phyloP scores from a whole-genome alignment of 768 basidiomycete genomes.

The Suillus variegatus region DNA sequence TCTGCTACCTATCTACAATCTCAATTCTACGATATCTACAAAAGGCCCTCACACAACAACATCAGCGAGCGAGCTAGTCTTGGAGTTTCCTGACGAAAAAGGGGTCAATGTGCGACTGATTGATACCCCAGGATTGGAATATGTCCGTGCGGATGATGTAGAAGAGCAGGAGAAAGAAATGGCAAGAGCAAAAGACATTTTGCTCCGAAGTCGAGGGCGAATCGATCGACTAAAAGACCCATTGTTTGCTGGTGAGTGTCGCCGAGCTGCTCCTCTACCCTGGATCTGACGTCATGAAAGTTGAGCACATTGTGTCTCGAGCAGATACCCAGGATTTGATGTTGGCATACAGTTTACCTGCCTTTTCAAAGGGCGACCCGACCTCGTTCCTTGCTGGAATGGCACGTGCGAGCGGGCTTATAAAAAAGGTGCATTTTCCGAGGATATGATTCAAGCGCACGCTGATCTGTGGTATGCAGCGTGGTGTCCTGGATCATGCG shows the following conservation, averaged over 20 bases:
- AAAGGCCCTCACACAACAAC: conserved; percentile 71
- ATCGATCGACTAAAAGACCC: conserved; percentile 88
- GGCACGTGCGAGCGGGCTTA: conserved; percentile 70
- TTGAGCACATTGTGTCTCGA: conserved; percentile 65
- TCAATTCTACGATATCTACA: conserved; percentile 45
- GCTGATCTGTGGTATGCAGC: conserved; percentile 41
- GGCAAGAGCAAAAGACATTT: conserved; percentile 59
- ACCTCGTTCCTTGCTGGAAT: conserved; percentile 75
- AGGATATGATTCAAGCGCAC: conserved; percentile 7
- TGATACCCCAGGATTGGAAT: conserved; percentile 82
- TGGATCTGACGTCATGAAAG: conserved; percentile 38
- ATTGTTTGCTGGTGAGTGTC: conserved; percentile 58
- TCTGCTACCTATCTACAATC: conserved; percentile 56
- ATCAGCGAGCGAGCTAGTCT: conserved; percentile 59
- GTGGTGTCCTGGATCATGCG: conserved; percentile 69
- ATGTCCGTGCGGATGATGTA: conserved; percentile 47
- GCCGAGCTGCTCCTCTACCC: background rate
- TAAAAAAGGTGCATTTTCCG: conserved; percentile 65
- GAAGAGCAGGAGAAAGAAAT: conserved; percentile 24
- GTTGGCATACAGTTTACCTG: conserved; percentile 84
- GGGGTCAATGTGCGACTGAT: conserved; percentile 58
- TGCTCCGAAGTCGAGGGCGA: conserved; percentile 78
- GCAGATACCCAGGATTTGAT: conserved; percentile 82
- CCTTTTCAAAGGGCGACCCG: conserved; percentile 67
- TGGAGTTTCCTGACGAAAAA: conserved; percentile 44